Evolutionary conservation across 257 asterid genomes (phyloP).

Genomic region (Solanum phureja): DNA sequence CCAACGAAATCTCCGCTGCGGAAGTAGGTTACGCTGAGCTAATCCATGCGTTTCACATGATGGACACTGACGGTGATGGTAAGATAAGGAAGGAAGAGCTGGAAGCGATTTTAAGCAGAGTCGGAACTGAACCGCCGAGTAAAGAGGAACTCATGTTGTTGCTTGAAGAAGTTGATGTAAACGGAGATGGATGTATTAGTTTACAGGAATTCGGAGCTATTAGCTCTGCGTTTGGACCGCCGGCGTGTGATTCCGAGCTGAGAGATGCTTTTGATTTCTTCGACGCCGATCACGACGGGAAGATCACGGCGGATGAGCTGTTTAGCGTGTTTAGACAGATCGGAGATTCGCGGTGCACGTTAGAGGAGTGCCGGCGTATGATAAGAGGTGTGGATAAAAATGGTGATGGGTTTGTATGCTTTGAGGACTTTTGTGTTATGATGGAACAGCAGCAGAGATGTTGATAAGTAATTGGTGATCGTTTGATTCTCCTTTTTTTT

Average conservation of each 20-base stretch:
- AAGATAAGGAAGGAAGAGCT: constrained; percentile 8
- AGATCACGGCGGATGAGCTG: constrained; percentile 16
- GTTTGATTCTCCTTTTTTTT: neutral
- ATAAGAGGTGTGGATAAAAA: constrained; percentile 12
- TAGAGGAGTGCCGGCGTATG: constrained; percentile 19
- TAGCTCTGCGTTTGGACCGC: constrained; percentile 5
- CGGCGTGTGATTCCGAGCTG: constrained; percentile 8
- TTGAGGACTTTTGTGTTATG: constrained; percentile 18
- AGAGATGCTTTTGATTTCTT: constrained; percentile 11
- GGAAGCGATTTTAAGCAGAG: constrained; percentile 4
- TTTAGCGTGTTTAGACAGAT: neutral
- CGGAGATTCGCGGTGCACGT: constrained; percentile 9
- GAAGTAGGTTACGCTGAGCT: constrained; percentile 27
- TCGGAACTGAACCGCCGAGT: constrained; percentile 3
- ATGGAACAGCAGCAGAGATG: constrained; percentile 14
- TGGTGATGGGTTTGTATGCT: constrained; percentile 17
- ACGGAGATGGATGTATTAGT: constrained; percentile 18
- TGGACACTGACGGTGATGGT: constrained; percentile 12
- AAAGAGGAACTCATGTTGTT: constrained; percentile 9
- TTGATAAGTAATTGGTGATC: neutral
- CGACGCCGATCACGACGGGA: constrained; percentile 17
- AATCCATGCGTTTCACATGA: constrained; percentile 55
- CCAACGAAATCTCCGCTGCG: constrained; percentile 24
- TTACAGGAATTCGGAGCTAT: constrained; percentile 14
- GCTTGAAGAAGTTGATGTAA: constrained; percentile 15